Percentiles rank a stretch among this genome's conserved stretches.
These are phyloP conservation scores for Vickermania spadyakhi DNA, from an alignment of 208 protist species.

Conservation along the genomic window DNA sequence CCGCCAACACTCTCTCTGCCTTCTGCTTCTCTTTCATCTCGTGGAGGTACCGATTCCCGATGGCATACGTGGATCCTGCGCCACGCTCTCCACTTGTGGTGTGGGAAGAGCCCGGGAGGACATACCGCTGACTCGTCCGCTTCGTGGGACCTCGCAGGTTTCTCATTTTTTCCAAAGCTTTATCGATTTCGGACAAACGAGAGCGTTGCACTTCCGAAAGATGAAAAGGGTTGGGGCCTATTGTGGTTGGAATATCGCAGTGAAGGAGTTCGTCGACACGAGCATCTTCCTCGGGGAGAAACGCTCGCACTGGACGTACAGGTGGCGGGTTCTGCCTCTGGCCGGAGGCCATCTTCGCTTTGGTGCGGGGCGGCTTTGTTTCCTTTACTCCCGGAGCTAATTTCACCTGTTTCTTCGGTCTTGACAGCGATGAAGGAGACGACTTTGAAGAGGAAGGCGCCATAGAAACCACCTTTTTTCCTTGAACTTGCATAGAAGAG, in stretches of 20 bases:
- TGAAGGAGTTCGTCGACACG: not conserved
- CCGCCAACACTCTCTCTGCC: not conserved
- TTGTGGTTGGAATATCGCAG: not conserved
- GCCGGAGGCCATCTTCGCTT: not conserved
- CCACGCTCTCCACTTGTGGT: not conserved
- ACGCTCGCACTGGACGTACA: not conserved
- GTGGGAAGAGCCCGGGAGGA: not conserved
- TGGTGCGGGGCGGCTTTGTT: not conserved
- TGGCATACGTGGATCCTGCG: not conserved
- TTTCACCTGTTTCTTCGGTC: too few relatives aligned
- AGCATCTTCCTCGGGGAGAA: not conserved
- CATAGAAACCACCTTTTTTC: not conserved
- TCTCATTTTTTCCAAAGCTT: not conserved
- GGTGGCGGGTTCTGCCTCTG: not conserved
- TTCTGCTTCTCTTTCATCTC: not conserved
- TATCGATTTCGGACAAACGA: not conserved
- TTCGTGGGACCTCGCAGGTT: not conserved
- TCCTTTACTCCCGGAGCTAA: not conserved
- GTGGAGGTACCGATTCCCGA: constrained; percentile 1
- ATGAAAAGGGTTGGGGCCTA: constrained; percentile 1
- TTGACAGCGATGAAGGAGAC: too few relatives aligned
- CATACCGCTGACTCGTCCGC: not conserved
- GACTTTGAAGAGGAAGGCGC: not conserved
- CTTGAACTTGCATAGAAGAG: not conserved
- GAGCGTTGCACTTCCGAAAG: not conserved